These are phyloP conservation scores for Chlorella sorokiniana DNA, from an alignment of 139 green algal species.

Conservation along the genomic window DNA sequence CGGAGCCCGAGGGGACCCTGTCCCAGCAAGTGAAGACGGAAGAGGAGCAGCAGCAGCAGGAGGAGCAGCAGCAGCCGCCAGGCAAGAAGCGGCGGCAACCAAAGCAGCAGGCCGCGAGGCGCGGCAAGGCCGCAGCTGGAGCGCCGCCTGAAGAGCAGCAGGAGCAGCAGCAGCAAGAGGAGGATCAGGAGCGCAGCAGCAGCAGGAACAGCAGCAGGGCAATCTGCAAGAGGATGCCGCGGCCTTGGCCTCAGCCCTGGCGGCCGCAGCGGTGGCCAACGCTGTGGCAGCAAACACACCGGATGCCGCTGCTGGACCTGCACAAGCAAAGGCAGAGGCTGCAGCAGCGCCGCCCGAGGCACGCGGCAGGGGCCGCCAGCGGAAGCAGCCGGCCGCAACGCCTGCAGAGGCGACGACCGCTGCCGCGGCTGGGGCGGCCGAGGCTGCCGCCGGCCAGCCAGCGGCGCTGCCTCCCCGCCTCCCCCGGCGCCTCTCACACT, in stretches of 20 bases:
- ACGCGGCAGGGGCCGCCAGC: too few species aligned
- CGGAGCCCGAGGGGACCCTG: too few species aligned
- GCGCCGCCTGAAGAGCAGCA: neutral
- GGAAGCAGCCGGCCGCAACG: neutral
- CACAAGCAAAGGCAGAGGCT: neutral
- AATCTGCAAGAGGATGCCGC: neutral
- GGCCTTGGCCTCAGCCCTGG: neutral
- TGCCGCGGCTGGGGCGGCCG: neutral
- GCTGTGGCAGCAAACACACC: neutral
- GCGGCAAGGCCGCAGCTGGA: neutral
- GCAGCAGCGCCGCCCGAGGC: neutral
- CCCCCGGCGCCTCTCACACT: neutral
- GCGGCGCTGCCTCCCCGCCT: too few species aligned
- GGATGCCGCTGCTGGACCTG: neutral
- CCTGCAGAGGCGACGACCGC: neutral
- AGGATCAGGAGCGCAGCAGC: neutral
- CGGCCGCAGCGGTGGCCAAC: neutral
- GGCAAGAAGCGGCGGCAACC: neutral
- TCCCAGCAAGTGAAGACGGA: neutral
- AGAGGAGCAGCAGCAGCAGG: conserved; percentile 12
- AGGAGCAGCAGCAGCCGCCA: neutral
- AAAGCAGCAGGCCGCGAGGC: neutral
- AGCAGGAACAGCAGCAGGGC: neutral
- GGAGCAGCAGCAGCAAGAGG: neutral
- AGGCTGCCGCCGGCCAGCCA: neutral